phyloP scores from a whole-genome alignment of 495 filamentous ascomycete species.

The Massariosphaeria phaeospora region DNA sequence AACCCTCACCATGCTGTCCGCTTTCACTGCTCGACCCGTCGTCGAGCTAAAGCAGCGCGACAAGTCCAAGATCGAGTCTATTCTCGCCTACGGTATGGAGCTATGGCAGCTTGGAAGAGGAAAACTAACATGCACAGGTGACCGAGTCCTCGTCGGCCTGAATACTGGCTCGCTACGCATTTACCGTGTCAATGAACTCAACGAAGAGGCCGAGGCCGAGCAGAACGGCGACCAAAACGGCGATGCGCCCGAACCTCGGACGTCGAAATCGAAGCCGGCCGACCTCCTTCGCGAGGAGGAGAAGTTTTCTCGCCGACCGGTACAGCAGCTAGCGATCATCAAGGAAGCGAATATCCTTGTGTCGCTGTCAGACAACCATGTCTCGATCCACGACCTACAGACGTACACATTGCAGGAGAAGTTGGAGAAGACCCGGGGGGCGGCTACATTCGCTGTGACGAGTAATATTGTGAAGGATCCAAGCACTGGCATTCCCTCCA shows the following conservation, averaged over 20 bases:
- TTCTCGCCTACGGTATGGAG: conserved; percentile 74
- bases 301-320: conserved; percentile 81
- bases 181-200: conserved; percentile 77
- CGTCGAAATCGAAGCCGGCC: conserved; percentile 55
- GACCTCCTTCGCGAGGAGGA: conserved; percentile 86
- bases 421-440: conserved; percentile 74
- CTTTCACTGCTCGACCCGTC: conserved; percentile 91
- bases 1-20: conserved; percentile 72
- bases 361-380: conserved; percentile 79
- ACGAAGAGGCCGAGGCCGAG: conserved; percentile 32
- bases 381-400: conserved; percentile 83
- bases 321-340: conserved; percentile 90
- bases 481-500: conserved; percentile 77
- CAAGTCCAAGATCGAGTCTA: conserved; percentile 91
- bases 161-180: conserved; percentile 84
- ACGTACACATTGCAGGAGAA: conserved; percentile 76
- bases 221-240: conserved; percentile 37
- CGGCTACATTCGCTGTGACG: conserved; percentile 85
- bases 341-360: conserved; percentile 90
- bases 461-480: conserved; percentile 90
- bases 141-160: conserved; percentile 83
- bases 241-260: conserved; percentile 35
- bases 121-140: conserved; percentile 49
- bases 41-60: conserved; percentile 93
- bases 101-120: background rate